These are phyloP conservation scores for Heliosperma pusillum DNA, from an alignment of 148 eudicot species.

Conservation along the genomic window DNA sequence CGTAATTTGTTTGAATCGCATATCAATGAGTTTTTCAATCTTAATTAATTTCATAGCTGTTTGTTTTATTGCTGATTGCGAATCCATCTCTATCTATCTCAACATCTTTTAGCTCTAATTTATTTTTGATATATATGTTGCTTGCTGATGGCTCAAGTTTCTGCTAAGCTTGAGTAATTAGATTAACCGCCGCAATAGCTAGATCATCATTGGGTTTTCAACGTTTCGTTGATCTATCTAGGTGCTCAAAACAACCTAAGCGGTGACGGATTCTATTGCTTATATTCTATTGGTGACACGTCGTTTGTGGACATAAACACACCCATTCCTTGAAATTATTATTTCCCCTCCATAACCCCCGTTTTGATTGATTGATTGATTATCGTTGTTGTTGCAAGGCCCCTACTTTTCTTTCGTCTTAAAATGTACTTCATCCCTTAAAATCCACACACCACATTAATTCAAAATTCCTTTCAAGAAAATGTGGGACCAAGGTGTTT, in stretches of 20 bases:
- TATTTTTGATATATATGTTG: background rate
- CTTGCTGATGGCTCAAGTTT: background rate
- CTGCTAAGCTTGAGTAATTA: background rate
- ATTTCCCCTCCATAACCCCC: background rate
- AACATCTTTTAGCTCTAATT: background rate
- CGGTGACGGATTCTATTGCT: background rate
- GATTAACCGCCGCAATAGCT: background rate
- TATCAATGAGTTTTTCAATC: background rate
- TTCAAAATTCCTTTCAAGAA: too few species aligned
- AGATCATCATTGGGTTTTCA: background rate
- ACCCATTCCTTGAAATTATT: background rate
- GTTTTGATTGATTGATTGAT: too few species aligned
- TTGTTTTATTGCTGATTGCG: background rate
- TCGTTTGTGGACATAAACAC: too few species aligned
- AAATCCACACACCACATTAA: too few species aligned
- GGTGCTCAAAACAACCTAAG: background rate
- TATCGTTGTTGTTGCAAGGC: too few species aligned
- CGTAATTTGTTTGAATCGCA: background rate
- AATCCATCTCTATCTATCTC: background rate
- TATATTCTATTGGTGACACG: too few species aligned
- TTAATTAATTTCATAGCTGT: background rate
- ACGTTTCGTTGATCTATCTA: too few species aligned
- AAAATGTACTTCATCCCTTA: too few species aligned
- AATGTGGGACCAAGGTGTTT: too few species aligned
- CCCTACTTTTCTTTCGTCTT: too few species aligned